Evolutionary conservation across 2,329 filamentous ascomycete genomes (phyloP).

Genomic region (Epichloe sp.): DNA sequence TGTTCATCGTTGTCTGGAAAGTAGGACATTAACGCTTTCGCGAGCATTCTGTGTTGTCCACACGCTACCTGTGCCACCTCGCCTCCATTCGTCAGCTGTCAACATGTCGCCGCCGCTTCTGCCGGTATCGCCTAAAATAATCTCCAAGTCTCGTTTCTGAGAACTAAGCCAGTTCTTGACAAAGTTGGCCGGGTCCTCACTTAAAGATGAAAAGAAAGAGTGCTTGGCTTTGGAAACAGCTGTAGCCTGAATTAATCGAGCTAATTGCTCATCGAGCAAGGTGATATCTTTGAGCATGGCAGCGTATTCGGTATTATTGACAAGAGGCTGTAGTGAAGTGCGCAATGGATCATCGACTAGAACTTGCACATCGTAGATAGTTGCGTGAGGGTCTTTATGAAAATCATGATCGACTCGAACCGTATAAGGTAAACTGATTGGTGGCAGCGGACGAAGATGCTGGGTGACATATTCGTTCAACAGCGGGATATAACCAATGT

Average conservation of each 20-base stretch:
- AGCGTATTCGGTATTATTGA: conserved; percentile 57
- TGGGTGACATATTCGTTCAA: conserved; percentile 67
- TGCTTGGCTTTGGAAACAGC: conserved; percentile 81
- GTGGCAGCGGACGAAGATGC: conserved; percentile 68
- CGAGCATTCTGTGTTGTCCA: conserved; percentile 45
- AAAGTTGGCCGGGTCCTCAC: conserved; percentile 72
- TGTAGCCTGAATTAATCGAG: conserved; percentile 69
- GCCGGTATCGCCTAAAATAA: conserved; percentile 71
- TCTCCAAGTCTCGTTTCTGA: conserved; percentile 81
- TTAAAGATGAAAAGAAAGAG: conserved; percentile 68
- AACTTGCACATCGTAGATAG: conserved; percentile 82
- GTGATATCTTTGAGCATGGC: conserved; percentile 64
- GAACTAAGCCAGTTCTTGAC: conserved; percentile 79
- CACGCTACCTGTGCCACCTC: conserved; percentile 39
- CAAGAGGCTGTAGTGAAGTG: conserved; percentile 48
- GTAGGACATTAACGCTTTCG: conserved; percentile 49
- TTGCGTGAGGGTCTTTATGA: conserved; percentile 60
- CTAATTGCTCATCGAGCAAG: conserved; percentile 71
- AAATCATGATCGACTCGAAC: conserved; percentile 84
- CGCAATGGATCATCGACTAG: conserved; percentile 72
- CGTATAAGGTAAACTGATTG: conserved; percentile 77
- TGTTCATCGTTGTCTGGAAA: conserved; percentile 35
- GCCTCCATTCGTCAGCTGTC: conserved; percentile 55
- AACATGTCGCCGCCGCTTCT: conserved; percentile 45
- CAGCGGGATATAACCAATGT: conserved; percentile 73